A percentile compares a stretch with the other conserved stretches of the same genome.
phyloP scores from a whole-genome alignment of 2,329 filamentous ascomycete species.

The Westerdykella ornata region DNA sequence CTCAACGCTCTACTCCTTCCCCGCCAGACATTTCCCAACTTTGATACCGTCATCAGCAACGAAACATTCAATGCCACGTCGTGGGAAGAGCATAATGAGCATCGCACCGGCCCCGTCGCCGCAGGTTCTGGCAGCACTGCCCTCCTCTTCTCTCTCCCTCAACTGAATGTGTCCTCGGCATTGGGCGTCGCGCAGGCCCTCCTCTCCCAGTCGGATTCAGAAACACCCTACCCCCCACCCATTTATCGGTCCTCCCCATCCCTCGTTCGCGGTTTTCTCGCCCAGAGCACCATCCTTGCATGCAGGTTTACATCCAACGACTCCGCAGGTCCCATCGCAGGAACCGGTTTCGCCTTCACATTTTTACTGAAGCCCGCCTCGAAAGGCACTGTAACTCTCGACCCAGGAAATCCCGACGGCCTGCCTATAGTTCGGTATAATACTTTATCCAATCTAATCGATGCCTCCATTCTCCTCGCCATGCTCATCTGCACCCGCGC shows the following conservation, averaged over 20 bases:
- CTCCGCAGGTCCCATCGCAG: conserved; percentile 20
- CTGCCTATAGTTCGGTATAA: conserved; percentile 15
- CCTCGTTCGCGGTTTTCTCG: conserved; percentile 16
- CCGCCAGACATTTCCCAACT: conserved; percentile 15
- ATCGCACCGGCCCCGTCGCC: conserved; percentile 20
- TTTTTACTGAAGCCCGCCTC: conserved; percentile 27
- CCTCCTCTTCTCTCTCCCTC: conserved; percentile 1
- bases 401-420: conserved; percentile 7
- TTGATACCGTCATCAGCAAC: conserved; percentile 15
- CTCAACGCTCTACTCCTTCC: conserved; percentile 18
- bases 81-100: conserved; percentile 21
- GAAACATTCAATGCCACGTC: conserved; percentile 21
- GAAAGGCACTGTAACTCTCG: conserved; percentile 23
- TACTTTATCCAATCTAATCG: conserved; percentile 25
- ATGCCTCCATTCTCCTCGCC: conserved; percentile 24
- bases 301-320: background rate
- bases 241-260: conserved; percentile 4
- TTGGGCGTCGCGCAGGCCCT: background rate
- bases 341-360: conserved; percentile 10
- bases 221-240: conserved; percentile 12
- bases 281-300: conserved; percentile 12
- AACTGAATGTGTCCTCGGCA: background rate
- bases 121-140: background rate
- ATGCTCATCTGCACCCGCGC: conserved; percentile 31
- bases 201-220: conserved; percentile 13